A percentile compares a stretch with the other conserved stretches of the same genome.
phyloP scores from a whole-genome alignment of 2,329 filamentous ascomycete genomes.

The Lanzia echinophila region DNA sequence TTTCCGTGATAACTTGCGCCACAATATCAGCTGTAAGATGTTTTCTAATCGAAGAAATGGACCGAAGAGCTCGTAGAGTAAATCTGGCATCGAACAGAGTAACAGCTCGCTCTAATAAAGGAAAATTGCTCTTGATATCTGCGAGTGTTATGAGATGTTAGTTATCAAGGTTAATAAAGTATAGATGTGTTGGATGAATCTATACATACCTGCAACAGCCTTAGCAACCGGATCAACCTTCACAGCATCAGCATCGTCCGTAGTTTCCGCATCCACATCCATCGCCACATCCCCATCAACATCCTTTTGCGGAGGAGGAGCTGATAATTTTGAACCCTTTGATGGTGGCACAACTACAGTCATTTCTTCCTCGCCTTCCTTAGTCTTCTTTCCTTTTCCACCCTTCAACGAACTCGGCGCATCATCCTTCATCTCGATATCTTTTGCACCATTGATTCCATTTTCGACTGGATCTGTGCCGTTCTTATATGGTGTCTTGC shows the following conservation, averaged over 20 bases:
- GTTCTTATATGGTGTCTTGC: constrained; percentile 61
- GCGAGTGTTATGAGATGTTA: constrained; percentile 18
- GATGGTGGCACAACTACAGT: constrained; percentile 72
- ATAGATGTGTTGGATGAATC: background rate
- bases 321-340: constrained; percentile 55
- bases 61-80: constrained; percentile 85
- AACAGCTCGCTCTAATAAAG: constrained; percentile 85
- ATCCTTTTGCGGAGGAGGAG: constrained; percentile 49
- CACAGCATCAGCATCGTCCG: constrained; percentile 35
- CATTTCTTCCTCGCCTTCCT: constrained; percentile 66
- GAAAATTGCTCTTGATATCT: constrained; percentile 96
- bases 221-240: constrained; percentile 56
- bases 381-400: constrained; percentile 57
- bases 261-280: constrained; percentile 43
- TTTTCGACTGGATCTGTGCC: constrained; percentile 65
- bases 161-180: background rate
- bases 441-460: constrained; percentile 57
- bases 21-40: constrained; percentile 76
- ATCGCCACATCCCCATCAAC: constrained; percentile 66
- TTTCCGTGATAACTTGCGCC: constrained; percentile 72
- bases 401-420: constrained; percentile 50
- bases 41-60: constrained; percentile 93
- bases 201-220: constrained; percentile 51
- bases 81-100: constrained; percentile 91
- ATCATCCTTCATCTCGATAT: constrained; percentile 66